A percentile compares a stretch with the other conserved stretches of the same genome.
Evolutionary conservation across 805 yeast genomes (phyloP).

Genomic region (Metschnikowia chrysomelidarum): DNA sequence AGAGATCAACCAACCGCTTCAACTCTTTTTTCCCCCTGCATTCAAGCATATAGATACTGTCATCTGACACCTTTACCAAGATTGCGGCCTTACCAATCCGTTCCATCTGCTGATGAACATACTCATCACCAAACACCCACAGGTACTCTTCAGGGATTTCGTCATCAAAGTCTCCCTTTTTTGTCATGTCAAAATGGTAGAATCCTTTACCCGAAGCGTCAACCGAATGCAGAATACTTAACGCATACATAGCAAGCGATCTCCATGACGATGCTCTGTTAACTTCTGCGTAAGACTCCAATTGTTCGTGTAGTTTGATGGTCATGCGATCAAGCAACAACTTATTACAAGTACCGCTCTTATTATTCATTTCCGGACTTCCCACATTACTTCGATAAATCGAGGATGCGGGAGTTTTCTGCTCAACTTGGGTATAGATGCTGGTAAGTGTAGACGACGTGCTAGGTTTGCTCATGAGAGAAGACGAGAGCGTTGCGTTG

Average conservation of each 20-base stretch:
- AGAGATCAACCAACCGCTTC: constrained; percentile 20
- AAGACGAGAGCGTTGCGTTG: constrained; percentile 32
- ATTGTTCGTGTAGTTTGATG: constrained; percentile 37
- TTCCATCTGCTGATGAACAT: constrained; percentile 28
- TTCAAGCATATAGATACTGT: constrained; percentile 40
- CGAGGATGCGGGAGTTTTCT: constrained; percentile 14
- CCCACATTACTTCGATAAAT: neutral
- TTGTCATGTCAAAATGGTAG: constrained; percentile 29
- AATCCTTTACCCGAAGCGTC: constrained; percentile 22
- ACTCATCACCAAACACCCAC: constrained; percentile 36
- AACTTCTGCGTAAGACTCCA: constrained; percentile 27
- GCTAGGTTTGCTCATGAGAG: constrained; percentile 35
- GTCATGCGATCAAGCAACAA: constrained; percentile 32
- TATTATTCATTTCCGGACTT: neutral
- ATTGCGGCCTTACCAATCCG: constrained; percentile 45
- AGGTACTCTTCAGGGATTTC: constrained; percentile 16
- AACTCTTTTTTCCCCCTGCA: constrained; percentile 44
- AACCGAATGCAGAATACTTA: constrained; percentile 29
- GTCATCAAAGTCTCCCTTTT: constrained; percentile 13
- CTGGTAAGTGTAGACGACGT: constrained; percentile 23
- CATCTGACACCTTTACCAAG: constrained; percentile 30
- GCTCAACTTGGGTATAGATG: constrained; percentile 14
- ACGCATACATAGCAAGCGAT: constrained; percentile 38
- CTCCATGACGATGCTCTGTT: constrained; percentile 43
- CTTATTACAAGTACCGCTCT: constrained; percentile 1